Evolutionary conservation across 441 rosid species (phyloP), one percentile per base, ranked within the genome.

Genomic region (Geranium incanum): DNA sequence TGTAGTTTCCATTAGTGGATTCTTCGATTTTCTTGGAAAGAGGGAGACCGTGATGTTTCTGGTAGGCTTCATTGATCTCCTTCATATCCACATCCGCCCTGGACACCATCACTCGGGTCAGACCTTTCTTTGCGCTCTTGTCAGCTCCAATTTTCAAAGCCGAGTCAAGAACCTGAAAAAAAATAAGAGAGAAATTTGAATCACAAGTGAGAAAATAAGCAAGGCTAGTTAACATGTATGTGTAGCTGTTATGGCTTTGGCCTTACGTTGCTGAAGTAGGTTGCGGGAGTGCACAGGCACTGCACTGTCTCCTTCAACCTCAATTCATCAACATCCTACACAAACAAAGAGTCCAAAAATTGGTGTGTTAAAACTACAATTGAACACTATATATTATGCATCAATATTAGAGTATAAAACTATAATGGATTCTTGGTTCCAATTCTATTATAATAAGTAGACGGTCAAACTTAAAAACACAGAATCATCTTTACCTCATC

Each of bases 31-130:
- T 86, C 74, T 87, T 57, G 12, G 84, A 4, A 55, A 92, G 72
- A 64, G 84, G 28, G 71, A 81, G 78, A 15, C 89, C 96, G 48
- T 78, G 81, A 11, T 72, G 75, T n/a, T 75, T 75, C 28, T 70
- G 76, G 79, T 75, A 90, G 74, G 82, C 87, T 75, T 82, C 86
- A 0, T 39, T 73, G 68, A 89, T 85, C 76, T 79, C 88, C 68
- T 86, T 84, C 69, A 94, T 78, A 48, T 93, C 90, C 5, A 39
- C 76, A 66, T 86, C 92, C 3, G 91, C 92, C 71, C 88, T 85
- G 28, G 87, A 88, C 18, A 92, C 91, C 0, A 89, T 41, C 48
- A 94, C 95, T 78, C 99, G 76, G 4, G 95, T 87, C 77, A 92
- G 57, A 60, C 83, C 89, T 74, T 84, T 87, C 74, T 86, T 89